phyloP scores from a whole-genome alignment of 225 moss, liverwort and hornwort genomes.

The Pseudoscleropodium purum region DNA sequence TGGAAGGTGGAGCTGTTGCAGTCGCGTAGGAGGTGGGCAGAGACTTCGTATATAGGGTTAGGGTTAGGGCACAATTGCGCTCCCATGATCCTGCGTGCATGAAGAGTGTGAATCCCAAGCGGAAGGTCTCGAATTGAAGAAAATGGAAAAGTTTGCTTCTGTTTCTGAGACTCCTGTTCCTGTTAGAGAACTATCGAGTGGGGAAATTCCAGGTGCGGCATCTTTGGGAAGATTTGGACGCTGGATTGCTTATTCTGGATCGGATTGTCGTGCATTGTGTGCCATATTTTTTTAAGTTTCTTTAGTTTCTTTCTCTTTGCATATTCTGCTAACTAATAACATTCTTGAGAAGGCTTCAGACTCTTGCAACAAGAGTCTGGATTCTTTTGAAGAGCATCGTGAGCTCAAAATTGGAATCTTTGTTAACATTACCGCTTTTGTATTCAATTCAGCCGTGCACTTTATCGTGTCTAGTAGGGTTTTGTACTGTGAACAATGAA shows the following conservation, averaged over 20 bases:
- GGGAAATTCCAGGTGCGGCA: conserved; percentile 4
- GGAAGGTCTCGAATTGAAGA: background rate
- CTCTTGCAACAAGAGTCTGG: background rate
- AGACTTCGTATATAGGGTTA: background rate
- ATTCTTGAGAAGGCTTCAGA: background rate
- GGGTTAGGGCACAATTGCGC: conserved; percentile 14
- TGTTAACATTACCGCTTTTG: background rate
- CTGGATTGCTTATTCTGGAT: background rate
- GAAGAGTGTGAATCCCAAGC: conserved; percentile 3
- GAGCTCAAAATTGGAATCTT: background rate
- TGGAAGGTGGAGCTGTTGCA: background rate
- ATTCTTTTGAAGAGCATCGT: background rate
- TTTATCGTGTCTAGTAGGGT: background rate
- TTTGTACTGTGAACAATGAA: background rate
- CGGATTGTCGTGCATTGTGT: background rate
- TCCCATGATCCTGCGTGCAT: conserved; percentile 14
- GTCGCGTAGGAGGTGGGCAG: background rate
- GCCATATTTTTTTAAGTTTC: background rate
- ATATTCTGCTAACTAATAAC: background rate
- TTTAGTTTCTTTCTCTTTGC: background rate
- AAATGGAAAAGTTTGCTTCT: background rate
- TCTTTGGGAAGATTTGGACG: background rate
- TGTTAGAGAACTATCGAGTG: background rate
- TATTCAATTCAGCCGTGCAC: background rate
- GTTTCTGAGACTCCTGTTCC: background rate